A percentile compares a stretch with the other conserved stretches of the same genome.
phyloP scores from a whole-genome alignment of 805 yeast species.

The Saccharomycopsis selenospora region DNA sequence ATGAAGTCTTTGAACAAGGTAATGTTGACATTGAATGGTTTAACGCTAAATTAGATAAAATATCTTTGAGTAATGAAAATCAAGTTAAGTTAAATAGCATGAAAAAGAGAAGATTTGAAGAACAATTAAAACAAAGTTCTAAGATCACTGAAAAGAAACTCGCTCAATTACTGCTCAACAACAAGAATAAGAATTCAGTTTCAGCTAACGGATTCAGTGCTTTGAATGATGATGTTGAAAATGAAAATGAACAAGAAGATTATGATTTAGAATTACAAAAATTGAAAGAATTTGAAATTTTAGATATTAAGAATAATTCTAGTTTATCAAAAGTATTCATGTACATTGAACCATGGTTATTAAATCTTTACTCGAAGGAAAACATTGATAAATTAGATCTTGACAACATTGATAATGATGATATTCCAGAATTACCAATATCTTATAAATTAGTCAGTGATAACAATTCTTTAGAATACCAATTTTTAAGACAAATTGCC shows the following conservation, averaged over 20 bases:
- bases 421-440: slow-evolving; percentile 39
- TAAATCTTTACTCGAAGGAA: slow-evolving; percentile 27
- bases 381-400: slow-evolving; percentile 6
- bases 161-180: too few species aligned
- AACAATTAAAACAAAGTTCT: slow-evolving; percentile 14
- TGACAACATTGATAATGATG: slow-evolving; percentile 23
- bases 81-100: slow-evolving; percentile 60
- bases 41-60: slow-evolving; percentile 73
- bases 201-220: slow-evolving; percentile 21
- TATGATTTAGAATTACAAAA: slow-evolving; percentile 1
- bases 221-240: slow-evolving; percentile 12
- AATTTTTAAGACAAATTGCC: slow-evolving; percentile 57
- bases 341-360: slow-evolving; percentile 40
- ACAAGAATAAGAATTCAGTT: too few species aligned
- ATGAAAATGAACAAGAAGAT: not conserved
- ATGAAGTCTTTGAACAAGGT: slow-evolving; percentile 76
- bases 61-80: slow-evolving; percentile 64
- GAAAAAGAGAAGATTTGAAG: slow-evolving; percentile 67
- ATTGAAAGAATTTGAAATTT: slow-evolving; percentile 8
- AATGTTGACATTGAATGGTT: slow-evolving; percentile 89
- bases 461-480: slow-evolving; percentile 34
- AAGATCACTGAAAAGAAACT: slow-evolving; percentile 27
- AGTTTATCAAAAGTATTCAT: slow-evolving; percentile 16
- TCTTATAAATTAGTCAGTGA: slow-evolving; percentile 40
- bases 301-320: slow-evolving; percentile 7